Base-by-base conservation (phyloP, 2,329 filamentous ascomycete genomes). In the Boeremia exigua region DNA sequence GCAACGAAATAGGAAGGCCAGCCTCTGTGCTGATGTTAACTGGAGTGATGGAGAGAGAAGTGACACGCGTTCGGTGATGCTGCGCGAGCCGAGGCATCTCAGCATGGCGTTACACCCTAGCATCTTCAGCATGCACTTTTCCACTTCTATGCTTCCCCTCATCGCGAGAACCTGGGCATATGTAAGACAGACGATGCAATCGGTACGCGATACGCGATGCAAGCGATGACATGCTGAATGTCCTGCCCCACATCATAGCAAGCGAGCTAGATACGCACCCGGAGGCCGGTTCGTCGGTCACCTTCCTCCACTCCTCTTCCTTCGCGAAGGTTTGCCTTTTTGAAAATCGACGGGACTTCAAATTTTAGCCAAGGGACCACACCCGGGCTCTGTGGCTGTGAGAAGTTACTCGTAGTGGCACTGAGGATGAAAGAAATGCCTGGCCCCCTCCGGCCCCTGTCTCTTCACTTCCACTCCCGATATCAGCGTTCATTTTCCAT, bases 31-130 rank as follows among this genome's bases (percentile, higher is more conserved):
- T 53, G 23, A 28, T 44, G 42, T 56, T 32, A 40, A 56, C 29
- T 47, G n/a, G 40, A 45, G 27, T 17, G 17, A 25, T 19, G 17
- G 25, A 40, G 30, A 54, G 14, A 29, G 29, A 44, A n/a, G 39
- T 50, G 36, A 50, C 27, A 46, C 40, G 40, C 36, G 53, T 30
- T 29, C 49, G 40, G 51, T 25, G 42, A 32, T 27, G 36, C 30
- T 47, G 27, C 50, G 29, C 5, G 42, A 56, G 53, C 53, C 53
- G 53, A 56, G 53, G 53, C 42, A 56, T 27, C 40, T 38, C 36
- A 48, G 27, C 17, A 25, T 17, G 44, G 28, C 37, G 17, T 14
- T 34, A 29, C 38, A 47, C 42, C 40, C 42, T 34, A 56, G 53
- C 29, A 47, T 38, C 53, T 29, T 19, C 36, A 43, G 9, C 37